Conservation (phyloP, 2,329 filamentous ascomycete genomes). For the Tricladium varicosporioides region DNA sequence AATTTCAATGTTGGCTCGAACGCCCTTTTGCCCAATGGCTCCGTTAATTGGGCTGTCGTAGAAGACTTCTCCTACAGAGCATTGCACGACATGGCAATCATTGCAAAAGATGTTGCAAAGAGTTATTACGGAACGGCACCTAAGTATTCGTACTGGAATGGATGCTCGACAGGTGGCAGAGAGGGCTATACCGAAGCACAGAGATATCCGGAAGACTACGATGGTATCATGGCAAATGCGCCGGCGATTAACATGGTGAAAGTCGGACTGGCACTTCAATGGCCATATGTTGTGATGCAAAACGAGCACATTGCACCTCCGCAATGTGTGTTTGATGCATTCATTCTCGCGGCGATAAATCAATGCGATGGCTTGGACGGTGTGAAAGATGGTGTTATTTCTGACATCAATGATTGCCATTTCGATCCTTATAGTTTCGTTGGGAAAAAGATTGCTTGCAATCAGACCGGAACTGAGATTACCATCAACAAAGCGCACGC, state of each 20-base stretch:
- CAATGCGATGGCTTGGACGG: slow-evolving; percentile 19
- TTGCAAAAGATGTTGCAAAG: slow-evolving; percentile 35
- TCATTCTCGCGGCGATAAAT: slow-evolving; percentile 6
- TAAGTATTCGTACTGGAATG: slow-evolving; percentile 38
- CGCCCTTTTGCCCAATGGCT: not conserved
- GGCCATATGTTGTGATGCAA: slow-evolving; percentile 16
- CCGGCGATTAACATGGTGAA: slow-evolving; percentile 36
- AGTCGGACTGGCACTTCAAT: slow-evolving; percentile 2
- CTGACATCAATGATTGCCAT: slow-evolving; percentile 5
- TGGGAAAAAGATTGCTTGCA: slow-evolving; percentile 7
- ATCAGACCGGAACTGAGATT: not conserved
- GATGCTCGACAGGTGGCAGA: slow-evolving; percentile 40
- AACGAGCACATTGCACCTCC: not conserved
- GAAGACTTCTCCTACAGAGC: slow-evolving; percentile 21
- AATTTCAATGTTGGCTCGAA: not conserved
- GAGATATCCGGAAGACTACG: slow-evolving; percentile 36
- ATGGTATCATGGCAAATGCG: slow-evolving; percentile 40
- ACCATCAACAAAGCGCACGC: not conserved
- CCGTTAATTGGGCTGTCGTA: not conserved
- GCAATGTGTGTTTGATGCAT: slow-evolving; percentile 12
- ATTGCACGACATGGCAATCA: slow-evolving; percentile 33
- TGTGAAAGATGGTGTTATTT: slow-evolving; percentile 17
- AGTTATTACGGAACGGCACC: slow-evolving; percentile 36
- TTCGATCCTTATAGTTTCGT: slow-evolving; percentile 14
- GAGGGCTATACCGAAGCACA: slow-evolving; percentile 39